phyloP scores from a whole-genome alignment of 2,329 filamentous ascomycete species.

The Fusarium neocosmosporiellum region DNA sequence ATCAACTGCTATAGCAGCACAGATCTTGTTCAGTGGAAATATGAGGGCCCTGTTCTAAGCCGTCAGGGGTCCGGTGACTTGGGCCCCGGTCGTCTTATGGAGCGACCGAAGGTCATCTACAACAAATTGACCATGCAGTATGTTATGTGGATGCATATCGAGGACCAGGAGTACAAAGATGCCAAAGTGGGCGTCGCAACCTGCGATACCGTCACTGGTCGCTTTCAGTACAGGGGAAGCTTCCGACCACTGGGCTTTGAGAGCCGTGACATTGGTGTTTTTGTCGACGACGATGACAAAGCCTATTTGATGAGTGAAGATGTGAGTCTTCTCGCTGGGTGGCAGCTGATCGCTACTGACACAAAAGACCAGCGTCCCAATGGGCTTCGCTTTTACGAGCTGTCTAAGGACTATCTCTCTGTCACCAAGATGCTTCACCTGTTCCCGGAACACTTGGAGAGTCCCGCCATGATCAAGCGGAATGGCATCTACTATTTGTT shows the following conservation, averaged over 20 bases:
- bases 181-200: slow-evolving; percentile 73
- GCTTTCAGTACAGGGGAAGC: slow-evolving; percentile 56
- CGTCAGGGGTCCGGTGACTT: slow-evolving; percentile 63
- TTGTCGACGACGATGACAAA: slow-evolving; percentile 68
- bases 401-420: slow-evolving; percentile 66
- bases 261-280: slow-evolving; percentile 68
- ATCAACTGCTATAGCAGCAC: slow-evolving; percentile 74
- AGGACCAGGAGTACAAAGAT: slow-evolving; percentile 68
- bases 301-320: slow-evolving; percentile 71
- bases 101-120: slow-evolving; percentile 75
- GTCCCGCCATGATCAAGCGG: slow-evolving; percentile 71
- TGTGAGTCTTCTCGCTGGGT: slow-evolving; percentile 51
- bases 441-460: slow-evolving; percentile 66
- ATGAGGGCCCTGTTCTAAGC: slow-evolving; percentile 67
- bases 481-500: slow-evolving; percentile 72
- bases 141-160: slow-evolving; percentile 76
- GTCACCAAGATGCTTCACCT: slow-evolving; percentile 61
- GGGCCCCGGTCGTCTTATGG: slow-evolving; percentile 69
- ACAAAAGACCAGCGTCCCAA: slow-evolving; percentile 56
- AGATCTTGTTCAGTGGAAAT: slow-evolving; percentile 72
- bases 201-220: slow-evolving; percentile 66
- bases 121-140: slow-evolving; percentile 71
- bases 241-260: slow-evolving; percentile 46
- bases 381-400: slow-evolving; percentile 66
- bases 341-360: not conserved